Base-by-base conservation (phyloP, 2,329 filamentous ascomycete species). In the Botrytis porri region DNA sequence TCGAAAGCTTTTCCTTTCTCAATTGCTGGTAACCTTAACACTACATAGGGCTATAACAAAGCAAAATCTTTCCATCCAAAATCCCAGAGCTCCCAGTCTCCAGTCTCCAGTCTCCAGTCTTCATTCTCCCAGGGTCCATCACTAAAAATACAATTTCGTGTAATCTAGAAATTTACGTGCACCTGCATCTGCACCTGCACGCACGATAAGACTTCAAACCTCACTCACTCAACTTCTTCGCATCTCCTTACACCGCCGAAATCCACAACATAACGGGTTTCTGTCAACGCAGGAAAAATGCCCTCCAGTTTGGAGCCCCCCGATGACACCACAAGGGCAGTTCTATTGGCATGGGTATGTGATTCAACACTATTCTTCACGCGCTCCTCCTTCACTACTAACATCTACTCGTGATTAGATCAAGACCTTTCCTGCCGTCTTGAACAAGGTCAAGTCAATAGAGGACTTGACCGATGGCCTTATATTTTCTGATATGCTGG, bases 321-420 rank as follows among this genome's bases (percentile, higher is more conserved):
- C 63, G 54, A 43, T 64, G 66, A 73, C 20, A 45, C 43, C 57
- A 60, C 43, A 57, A 70, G 88, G 82, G 82, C 81, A 76, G 87
- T 88, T 81, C 85, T 90, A 59, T 80, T 89, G 69, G 85, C 86
- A 81, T 88, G 88, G 82, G 86, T 88, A 79, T 77, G 82, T 32
- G 32, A 43, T 73, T 51, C 43, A 63, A 22, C 37, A 10, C 62
- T 59, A 76, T 77, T 63, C 78, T 39, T 64, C 37, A 71, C 74
- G 67, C 72, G 57, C 67, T 37, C 22, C 37, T 48, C 48, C 3
- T 61, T 20, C 62, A 41, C 25, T 62, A 32, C 63, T 72, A 35
- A 72, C 65, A 16, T 48, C 22, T 35, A 6, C 57, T 48, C 69
- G 41, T 67, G 35, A 70, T 60, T 51, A 82, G 81, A 78, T 81